Evolutionary conservation across 257 asterid species (phyloP).

Genomic region (Petunia secreta): DNA sequence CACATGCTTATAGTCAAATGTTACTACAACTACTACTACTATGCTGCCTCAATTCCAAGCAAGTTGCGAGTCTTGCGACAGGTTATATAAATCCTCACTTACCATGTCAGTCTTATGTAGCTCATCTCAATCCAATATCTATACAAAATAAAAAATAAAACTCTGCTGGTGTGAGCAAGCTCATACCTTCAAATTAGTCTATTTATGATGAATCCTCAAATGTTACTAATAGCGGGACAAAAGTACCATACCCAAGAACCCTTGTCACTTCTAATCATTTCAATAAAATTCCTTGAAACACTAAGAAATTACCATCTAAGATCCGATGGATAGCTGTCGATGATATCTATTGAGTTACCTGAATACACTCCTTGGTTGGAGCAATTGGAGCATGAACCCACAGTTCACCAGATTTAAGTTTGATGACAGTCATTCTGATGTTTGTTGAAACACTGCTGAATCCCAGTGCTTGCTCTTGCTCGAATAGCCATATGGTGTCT

Average conservation of each 20-base stretch:
- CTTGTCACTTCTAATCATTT: not conserved
- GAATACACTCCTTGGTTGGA: slow-evolving; percentile 92
- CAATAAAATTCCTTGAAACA: not conserved
- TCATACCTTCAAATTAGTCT: too few relatives aligned
- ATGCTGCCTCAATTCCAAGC: too few relatives aligned
- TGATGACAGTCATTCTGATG: slow-evolving; percentile 89
- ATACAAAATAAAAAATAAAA: too few relatives aligned
- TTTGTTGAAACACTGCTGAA: slow-evolving; percentile 96
- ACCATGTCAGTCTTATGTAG: too few relatives aligned
- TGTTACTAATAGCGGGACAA: not conserved
- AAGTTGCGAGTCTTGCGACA: too few relatives aligned
- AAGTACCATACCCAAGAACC: not conserved
- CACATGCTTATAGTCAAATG: not conserved
- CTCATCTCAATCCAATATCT: too few relatives aligned
- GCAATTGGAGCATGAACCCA: slow-evolving; percentile 99
- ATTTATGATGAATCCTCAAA: not conserved
- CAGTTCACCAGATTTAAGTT: slow-evolving; percentile 88
- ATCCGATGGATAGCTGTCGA: not conserved
- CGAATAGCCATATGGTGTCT: slow-evolving; percentile 76
- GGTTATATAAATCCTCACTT: too few relatives aligned
- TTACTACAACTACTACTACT: not conserved
- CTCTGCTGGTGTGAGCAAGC: too few relatives aligned
- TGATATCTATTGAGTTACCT: slow-evolving; percentile 43
- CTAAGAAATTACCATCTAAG: not conserved
- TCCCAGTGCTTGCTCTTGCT: slow-evolving; percentile 98